These are phyloP conservation scores for Boletus patriciae DNA, from an alignment of 768 basidiomycete genomes.

Conservation along the genomic window DNA sequence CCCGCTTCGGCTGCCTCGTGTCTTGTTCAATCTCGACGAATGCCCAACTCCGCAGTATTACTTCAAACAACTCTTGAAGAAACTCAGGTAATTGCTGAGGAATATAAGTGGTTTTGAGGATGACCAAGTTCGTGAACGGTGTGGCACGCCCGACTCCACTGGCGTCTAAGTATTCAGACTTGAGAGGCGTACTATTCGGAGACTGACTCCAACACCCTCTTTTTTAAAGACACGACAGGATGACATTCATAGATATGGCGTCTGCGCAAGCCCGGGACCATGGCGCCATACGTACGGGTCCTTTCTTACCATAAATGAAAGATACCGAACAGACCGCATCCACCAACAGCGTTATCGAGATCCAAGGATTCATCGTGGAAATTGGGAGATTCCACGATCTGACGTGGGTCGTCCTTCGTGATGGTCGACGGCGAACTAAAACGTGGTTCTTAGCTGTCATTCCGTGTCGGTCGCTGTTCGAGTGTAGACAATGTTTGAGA, in stretches of 20 bases:
- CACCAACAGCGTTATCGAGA: slow-evolving; percentile 40
- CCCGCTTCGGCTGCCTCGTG: too few species aligned
- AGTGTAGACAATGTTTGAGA: background rate
- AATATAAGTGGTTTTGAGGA: too few species aligned
- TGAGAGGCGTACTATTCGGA: slow-evolving; percentile 11
- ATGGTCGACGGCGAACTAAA: slow-evolving; percentile 32
- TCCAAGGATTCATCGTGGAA: slow-evolving; percentile 58
- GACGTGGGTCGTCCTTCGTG: slow-evolving; percentile 29
- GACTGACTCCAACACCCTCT: background rate
- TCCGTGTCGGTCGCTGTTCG: slow-evolving; percentile 20
- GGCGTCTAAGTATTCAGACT: slow-evolving; percentile 24
- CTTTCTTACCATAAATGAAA: background rate
- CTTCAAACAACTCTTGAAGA: too few species aligned
- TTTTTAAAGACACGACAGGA: slow-evolving; percentile 8
- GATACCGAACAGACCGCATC: background rate
- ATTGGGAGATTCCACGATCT: slow-evolving; percentile 46
- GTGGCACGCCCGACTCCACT: slow-evolving; percentile 4
- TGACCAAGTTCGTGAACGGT: slow-evolving; percentile 4
- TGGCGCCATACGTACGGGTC: slow-evolving; percentile 28
- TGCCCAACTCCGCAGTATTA: too few species aligned
- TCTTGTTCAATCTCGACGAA: too few species aligned
- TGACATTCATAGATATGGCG: slow-evolving; percentile 25
- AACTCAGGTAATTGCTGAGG: too few species aligned
- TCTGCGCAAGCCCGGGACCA: slow-evolving; percentile 22
- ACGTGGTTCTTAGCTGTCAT: slow-evolving; percentile 29